phyloP scores from a whole-genome alignment of 2,329 filamentous ascomycete species.

The Penicillium expansum region DNA sequence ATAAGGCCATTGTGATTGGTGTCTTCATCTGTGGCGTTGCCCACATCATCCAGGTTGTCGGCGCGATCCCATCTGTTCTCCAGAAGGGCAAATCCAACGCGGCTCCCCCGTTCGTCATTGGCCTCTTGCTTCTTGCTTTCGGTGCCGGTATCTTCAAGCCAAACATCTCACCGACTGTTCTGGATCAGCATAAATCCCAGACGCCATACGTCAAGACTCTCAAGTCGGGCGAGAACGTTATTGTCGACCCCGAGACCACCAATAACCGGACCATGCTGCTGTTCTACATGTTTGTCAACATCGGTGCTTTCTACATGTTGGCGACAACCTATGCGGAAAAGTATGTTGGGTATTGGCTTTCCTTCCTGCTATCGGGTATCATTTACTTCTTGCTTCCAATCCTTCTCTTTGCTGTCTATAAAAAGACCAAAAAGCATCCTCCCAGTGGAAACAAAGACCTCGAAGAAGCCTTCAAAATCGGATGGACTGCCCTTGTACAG shows the following conservation, averaged over 20 bases:
- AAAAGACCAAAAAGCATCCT: constrained; percentile 31
- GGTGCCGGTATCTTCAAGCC: constrained; percentile 43
- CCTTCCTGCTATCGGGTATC: constrained; percentile 31
- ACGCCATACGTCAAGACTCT: constrained; percentile 44
- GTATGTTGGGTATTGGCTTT: constrained; percentile 14
- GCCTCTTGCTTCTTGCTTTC: constrained; percentile 39
- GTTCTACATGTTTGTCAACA: constrained; percentile 36
- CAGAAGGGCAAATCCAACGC: constrained; percentile 30
- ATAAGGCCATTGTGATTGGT: constrained; percentile 38
- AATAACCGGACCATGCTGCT: constrained; percentile 37
- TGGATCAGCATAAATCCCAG: background rate
- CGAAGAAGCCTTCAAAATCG: background rate
- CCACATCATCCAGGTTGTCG: constrained; percentile 26
- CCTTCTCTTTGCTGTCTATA: constrained; percentile 35
- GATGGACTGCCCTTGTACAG: background rate
- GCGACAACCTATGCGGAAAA: constrained; percentile 41
- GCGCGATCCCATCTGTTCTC: constrained; percentile 44
- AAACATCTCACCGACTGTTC: constrained; percentile 10
- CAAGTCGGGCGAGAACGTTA: constrained; percentile 45
- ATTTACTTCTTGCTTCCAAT: constrained; percentile 39
- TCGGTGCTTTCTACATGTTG: constrained; percentile 37
- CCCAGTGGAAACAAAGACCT: constrained; percentile 29
- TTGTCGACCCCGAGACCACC: constrained; percentile 49
- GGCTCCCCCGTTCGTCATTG: constrained; percentile 41
- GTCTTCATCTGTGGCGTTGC: constrained; percentile 36